Percentiles rank a stretch among this genome's conserved stretches.
Evolutionary conservation across 352 stramenopile species (phyloP).

Genomic region (Globisporangium spinosum): DNA sequence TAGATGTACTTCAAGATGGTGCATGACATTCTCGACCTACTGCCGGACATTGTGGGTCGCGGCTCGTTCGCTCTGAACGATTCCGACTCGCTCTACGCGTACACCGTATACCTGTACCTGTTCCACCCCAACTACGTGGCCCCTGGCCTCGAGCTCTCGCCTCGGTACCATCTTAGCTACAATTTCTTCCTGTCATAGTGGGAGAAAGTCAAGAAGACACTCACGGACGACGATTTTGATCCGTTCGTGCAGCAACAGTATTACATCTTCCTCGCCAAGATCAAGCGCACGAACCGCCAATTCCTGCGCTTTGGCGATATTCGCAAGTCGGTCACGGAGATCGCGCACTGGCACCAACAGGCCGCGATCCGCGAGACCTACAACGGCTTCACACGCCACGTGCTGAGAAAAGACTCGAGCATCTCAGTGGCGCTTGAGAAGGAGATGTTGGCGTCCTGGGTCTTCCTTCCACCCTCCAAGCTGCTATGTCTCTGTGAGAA

Average conservation of each 20-base stretch:
- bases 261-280: slow-evolving; percentile 67
- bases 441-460: slow-evolving; percentile 59
- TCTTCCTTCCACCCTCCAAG: slow-evolving; percentile 44
- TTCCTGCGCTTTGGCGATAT: slow-evolving; percentile 60
- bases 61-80: slow-evolving; percentile 72
- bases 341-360: slow-evolving; percentile 53
- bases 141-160: slow-evolving; percentile 36
- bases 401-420: slow-evolving; percentile 68
- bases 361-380: slow-evolving; percentile 43
- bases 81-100: slow-evolving; percentile 72
- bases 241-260: slow-evolving; percentile 69
- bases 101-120: slow-evolving; percentile 54
- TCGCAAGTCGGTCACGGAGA: slow-evolving; percentile 40
- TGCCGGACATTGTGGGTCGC: slow-evolving; percentile 56
- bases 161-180: slow-evolving; percentile 55
- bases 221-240: slow-evolving; percentile 56
- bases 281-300: slow-evolving; percentile 59
- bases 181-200: slow-evolving; percentile 53
- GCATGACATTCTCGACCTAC: slow-evolving; percentile 42
- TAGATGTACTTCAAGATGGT: slow-evolving; percentile 74
- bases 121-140: slow-evolving; percentile 66
- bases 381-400: slow-evolving; percentile 62
- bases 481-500: slow-evolving; percentile 52
- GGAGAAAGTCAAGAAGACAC: slow-evolving; percentile 60
- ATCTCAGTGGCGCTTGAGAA: slow-evolving; percentile 69